phyloP scores from a whole-genome alignment of 1,139 yeast genomes.

The Pichia sp. region DNA sequence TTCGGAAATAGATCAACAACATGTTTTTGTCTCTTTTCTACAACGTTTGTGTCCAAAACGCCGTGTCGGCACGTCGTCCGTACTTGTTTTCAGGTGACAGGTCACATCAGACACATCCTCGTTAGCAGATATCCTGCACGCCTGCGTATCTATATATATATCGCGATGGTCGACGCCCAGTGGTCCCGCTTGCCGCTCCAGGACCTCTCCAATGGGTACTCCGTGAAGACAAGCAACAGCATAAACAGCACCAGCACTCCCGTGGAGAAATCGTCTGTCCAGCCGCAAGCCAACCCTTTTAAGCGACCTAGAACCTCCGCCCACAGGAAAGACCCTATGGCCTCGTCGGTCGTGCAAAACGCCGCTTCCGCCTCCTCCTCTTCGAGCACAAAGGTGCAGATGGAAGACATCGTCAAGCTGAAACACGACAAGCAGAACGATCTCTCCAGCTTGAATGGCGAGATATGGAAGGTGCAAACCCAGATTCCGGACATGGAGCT shows the following conservation, averaged over 20 bases:
- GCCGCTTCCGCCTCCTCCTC: background rate
- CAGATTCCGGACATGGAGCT: slow-evolving; percentile 26
- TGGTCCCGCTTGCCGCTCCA: background rate
- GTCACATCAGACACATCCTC: background rate
- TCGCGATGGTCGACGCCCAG: background rate
- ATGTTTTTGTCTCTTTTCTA: background rate
- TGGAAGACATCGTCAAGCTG: slow-evolving; percentile 4
- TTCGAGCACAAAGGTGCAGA: slow-evolving; percentile 3
- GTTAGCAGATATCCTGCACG: too few relatives aligned
- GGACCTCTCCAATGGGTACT: background rate
- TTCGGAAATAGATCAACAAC: background rate
- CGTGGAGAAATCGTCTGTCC: background rate
- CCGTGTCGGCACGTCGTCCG: too few relatives aligned
- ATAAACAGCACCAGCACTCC: background rate
- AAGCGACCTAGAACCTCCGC: background rate
- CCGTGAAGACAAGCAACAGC: background rate
- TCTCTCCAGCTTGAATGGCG: slow-evolving; percentile 13
- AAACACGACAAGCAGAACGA: slow-evolving; percentile 11
- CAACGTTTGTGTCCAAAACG: too few relatives aligned
- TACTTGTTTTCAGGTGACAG: background rate
- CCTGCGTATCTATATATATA: background rate
- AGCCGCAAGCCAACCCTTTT: background rate
- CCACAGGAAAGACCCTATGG: background rate
- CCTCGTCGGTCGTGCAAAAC: slow-evolving; percentile 3
- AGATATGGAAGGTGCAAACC: slow-evolving; percentile 25